Conservation (phyloP, 495 filamentous ascomycete genomes). For the Trichoderma erinaceum region DNA sequence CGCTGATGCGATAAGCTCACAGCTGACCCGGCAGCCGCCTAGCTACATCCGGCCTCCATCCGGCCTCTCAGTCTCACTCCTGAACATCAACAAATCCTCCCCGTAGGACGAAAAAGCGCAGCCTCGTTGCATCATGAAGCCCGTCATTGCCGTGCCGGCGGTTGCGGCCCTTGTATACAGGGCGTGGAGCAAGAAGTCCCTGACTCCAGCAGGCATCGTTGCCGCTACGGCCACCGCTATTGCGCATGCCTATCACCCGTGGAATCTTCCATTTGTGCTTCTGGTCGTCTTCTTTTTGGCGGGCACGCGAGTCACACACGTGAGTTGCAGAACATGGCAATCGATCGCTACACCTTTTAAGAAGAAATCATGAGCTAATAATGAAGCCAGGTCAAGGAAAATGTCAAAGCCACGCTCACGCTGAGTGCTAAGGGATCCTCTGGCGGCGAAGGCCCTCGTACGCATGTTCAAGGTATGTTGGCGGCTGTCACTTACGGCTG, state of each 20-base stretch:
- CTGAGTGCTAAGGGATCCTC: conserved; percentile 62
- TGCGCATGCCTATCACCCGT: conserved; percentile 82
- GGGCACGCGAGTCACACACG: conserved; percentile 78
- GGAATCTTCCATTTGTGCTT: conserved; percentile 78
- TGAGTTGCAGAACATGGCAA: conserved; percentile 25
- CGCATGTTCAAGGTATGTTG: conserved; percentile 59
- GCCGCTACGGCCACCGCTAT: conserved; percentile 64
- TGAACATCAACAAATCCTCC: not conserved
- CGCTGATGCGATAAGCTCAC: no score
- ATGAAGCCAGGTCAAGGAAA: conserved; percentile 66
- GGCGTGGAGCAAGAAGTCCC: conserved; percentile 64
- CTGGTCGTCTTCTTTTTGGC: conserved; percentile 81
- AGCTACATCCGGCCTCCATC: no score
- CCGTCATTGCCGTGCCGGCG: conserved; percentile 61
- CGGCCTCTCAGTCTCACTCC: not conserved
- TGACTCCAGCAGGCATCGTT: conserved; percentile 66
- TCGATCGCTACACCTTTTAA: not conserved
- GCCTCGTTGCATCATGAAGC: conserved; percentile 52
- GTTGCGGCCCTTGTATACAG: conserved; percentile 59
- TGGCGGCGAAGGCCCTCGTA: conserved; percentile 75
- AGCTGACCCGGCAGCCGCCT: no score
- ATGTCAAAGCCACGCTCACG: conserved; percentile 75
- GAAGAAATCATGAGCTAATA: not conserved
- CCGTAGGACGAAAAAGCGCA: conserved; percentile 11
- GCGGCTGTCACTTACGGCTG: not conserved